These are phyloP conservation scores for Dactylellina leptospora DNA, from an alignment of 2,329 filamentous ascomycete genomes.

Conservation along the genomic window DNA sequence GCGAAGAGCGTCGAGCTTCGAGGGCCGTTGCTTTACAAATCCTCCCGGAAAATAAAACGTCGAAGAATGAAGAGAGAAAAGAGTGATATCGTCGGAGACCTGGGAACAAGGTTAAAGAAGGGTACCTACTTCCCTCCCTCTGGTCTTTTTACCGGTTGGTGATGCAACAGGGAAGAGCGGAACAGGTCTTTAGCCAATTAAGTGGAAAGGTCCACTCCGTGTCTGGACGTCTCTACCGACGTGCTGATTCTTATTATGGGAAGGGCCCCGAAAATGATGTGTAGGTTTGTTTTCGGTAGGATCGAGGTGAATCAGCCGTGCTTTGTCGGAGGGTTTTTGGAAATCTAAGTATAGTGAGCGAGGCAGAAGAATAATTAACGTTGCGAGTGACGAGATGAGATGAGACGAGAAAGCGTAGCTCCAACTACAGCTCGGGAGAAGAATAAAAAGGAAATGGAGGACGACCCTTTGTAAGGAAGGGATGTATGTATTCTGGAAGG, in stretches of 20 bases:
- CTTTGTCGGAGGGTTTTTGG: slow-evolving; percentile 33
- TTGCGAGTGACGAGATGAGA: too few relatives aligned
- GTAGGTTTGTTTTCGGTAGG: slow-evolving; percentile 40
- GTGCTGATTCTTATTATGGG: slow-evolving; percentile 12
- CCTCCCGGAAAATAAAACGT: slow-evolving; percentile 10
- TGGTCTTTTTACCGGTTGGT: background rate
- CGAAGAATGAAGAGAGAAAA: slow-evolving; percentile 1
- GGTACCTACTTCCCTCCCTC: too few relatives aligned
- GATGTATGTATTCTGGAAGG: too few relatives aligned
- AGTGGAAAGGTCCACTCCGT: background rate
- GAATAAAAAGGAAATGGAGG: background rate
- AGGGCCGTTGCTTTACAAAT: too few relatives aligned
- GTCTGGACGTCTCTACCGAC: slow-evolving; percentile 3
- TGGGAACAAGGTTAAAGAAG: too few relatives aligned
- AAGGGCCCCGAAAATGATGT: slow-evolving; percentile 27
- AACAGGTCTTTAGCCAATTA: background rate
- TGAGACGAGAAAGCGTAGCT: background rate
- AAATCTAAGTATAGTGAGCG: background rate
- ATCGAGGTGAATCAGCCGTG: slow-evolving; percentile 34
- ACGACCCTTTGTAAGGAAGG: background rate
- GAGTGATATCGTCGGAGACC: background rate
- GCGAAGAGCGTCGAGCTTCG: too few relatives aligned
- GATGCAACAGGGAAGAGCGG: background rate
- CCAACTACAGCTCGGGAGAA: background rate
- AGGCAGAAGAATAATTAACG: too few relatives aligned